phyloP scores from a whole-genome alignment of 352 stramenopile species.

The Phytopythium kandeliae region DNA sequence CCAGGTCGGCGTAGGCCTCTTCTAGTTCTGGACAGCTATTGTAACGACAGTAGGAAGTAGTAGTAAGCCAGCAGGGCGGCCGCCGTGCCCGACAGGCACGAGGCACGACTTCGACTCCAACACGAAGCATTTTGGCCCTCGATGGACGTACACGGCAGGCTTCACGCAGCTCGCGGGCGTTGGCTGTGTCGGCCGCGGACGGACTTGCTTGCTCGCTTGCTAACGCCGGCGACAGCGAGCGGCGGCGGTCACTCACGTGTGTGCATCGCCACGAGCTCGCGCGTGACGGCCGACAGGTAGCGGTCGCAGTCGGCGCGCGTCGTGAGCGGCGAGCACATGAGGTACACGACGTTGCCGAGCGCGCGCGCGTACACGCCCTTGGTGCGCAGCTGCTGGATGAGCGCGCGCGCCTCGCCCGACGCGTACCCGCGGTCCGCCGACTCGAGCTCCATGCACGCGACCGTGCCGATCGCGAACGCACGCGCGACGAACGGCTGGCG shows the following conservation, averaged over 20 bases:
- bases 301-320: conserved; percentile 52
- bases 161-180: no score
- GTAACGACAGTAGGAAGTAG: conserved; percentile 5
- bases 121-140: background rate
- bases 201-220: no score
- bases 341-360: conserved; percentile 79
- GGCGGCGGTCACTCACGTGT: no score
- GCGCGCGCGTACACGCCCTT: conserved; percentile 75
- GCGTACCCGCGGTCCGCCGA: conserved; percentile 59
- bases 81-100: no score
- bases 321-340: conserved; percentile 82
- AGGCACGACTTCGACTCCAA: no score
- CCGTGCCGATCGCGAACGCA: conserved; percentile 73
- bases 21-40: no score
- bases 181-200: no score
- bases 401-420: conserved; percentile 49
- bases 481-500: conserved; percentile 42
- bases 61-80: conserved; percentile 1
- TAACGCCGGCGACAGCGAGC: no score
- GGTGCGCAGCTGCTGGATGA: conserved; percentile 54
- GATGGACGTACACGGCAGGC: no score
- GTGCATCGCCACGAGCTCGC: conserved; percentile 30
- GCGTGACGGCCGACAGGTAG: conserved; percentile 43
- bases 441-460: conserved; percentile 66
- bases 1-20: conserved; percentile 5